phyloP scores from a whole-genome alignment of 2,329 filamentous ascomycete species.

The Ophiostoma novo-ulmi region DNA sequence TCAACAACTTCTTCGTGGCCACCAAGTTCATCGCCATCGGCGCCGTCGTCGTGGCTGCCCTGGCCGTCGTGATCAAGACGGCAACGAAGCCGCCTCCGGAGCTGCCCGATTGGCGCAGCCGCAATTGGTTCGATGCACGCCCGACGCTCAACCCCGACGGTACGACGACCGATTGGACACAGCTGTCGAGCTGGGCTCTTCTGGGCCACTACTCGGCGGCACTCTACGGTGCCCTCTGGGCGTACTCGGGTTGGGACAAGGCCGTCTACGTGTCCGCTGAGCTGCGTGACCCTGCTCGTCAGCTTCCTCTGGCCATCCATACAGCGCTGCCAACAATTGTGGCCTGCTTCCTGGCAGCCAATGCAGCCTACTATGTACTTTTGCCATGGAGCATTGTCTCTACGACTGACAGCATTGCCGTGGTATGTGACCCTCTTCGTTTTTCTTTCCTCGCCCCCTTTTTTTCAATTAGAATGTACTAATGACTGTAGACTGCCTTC shows the following conservation, averaged over 20 bases:
- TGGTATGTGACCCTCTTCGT: conserved; percentile 30
- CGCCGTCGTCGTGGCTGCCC: conserved; percentile 45
- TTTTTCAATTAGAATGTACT: neutral
- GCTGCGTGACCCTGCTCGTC: conserved; percentile 45
- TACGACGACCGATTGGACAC: conserved; percentile 44
- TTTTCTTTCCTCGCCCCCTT: neutral
- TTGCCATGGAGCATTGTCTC: conserved; percentile 56
- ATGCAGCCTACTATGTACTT: conserved; percentile 58
- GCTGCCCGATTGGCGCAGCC: conserved; percentile 45
- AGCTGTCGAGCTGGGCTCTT: conserved; percentile 51
- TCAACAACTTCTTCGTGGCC: conserved; percentile 53
- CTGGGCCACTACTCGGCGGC: conserved; percentile 57
- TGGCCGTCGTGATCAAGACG: conserved; percentile 41
- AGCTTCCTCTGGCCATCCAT: conserved; percentile 58
- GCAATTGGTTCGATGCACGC: conserved; percentile 52
- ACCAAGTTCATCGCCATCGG: conserved; percentile 49
- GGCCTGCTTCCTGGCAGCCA: conserved; percentile 54
- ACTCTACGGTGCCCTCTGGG: conserved; percentile 59
- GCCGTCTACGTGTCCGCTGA: conserved; percentile 54
- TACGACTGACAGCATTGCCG: conserved; percentile 57
- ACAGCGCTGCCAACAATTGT: conserved; percentile 56
- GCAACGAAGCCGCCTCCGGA: conserved; percentile 33
- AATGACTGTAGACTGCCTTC: conserved; percentile 43
- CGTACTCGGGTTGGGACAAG: conserved; percentile 64
- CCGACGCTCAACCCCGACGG: conserved; percentile 48